Conservation (phyloP, 2,329 filamentous ascomycete genomes). For the Pestalotiopsis sp. region DNA sequence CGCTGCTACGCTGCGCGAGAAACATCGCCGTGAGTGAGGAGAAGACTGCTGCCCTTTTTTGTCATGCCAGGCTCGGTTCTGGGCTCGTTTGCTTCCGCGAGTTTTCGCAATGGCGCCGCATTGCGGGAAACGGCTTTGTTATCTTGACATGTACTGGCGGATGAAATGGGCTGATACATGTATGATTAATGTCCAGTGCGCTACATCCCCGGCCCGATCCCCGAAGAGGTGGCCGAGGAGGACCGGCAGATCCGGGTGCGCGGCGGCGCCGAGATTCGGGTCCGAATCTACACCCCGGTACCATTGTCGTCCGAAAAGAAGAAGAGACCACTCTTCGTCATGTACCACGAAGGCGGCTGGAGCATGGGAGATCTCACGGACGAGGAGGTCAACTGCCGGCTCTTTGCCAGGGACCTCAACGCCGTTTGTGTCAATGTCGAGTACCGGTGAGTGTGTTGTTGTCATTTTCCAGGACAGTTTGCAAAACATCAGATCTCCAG, state of each 20-base stretch:
- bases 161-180: background rate
- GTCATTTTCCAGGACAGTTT: background rate
- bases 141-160: background rate
- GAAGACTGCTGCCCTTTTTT: background rate
- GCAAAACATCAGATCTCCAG: background rate
- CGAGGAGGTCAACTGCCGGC: slow-evolving; percentile 31
- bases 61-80: background rate
- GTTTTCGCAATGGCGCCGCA: background rate
- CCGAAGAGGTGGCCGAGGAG: slow-evolving; percentile 25
- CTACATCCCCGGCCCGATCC: slow-evolving; percentile 25
- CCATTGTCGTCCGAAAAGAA: background rate
- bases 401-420: slow-evolving; percentile 31
- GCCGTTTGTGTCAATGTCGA: slow-evolving; percentile 42
- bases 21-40: slow-evolving; percentile 18
- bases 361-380: slow-evolving; percentile 32
- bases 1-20: slow-evolving; percentile 25
- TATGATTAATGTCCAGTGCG: slow-evolving; percentile 12
- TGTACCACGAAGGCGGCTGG: slow-evolving; percentile 36
- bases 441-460: slow-evolving; percentile 31
- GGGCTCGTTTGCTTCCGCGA: too few relatives aligned
- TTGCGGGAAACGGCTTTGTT: background rate
- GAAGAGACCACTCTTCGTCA: slow-evolving; percentile 30
- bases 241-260: slow-evolving; percentile 32
- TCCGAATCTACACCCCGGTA: slow-evolving; percentile 32
- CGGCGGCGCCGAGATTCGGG: slow-evolving; percentile 31